Conservation (phyloP, 768 basidiomycete species). For the Tulasnella sp. region DNA sequence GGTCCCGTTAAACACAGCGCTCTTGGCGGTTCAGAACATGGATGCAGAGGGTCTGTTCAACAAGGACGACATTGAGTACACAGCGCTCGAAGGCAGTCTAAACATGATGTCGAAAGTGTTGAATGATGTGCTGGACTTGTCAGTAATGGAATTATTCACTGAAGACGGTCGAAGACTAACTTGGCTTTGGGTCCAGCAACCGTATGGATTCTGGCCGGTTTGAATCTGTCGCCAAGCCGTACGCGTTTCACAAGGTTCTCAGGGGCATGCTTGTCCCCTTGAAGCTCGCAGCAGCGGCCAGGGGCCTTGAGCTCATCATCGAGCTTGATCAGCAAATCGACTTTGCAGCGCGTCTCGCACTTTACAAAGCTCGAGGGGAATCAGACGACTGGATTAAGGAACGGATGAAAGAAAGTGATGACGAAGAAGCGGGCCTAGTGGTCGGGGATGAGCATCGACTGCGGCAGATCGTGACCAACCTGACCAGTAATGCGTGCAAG, state of each 20-base stretch:
- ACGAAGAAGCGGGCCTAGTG: constrained; percentile 22
- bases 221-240: constrained; percentile 32
- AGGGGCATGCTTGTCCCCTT: constrained; percentile 32
- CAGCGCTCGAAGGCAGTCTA: constrained; percentile 32
- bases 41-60: constrained; percentile 28
- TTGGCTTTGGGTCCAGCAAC: constrained; percentile 23
- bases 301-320: constrained; percentile 22
- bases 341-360: constrained; percentile 21
- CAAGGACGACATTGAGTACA: constrained; percentile 36
- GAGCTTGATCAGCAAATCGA: constrained; percentile 25
- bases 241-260: constrained; percentile 35
- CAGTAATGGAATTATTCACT: not conserved
- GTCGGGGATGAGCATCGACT: constrained; percentile 30
- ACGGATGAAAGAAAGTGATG: not conserved
- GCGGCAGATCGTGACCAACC: constrained; percentile 23
- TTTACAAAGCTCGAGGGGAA: constrained; percentile 11
- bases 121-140: constrained; percentile 34
- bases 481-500: constrained; percentile 25
- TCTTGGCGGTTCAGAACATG: constrained; percentile 38
- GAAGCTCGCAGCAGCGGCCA: constrained; percentile 22
- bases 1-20: constrained; percentile 43
- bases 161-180: not conserved
- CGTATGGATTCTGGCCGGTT: constrained; percentile 71
- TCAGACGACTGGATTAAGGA: constrained; percentile 9
- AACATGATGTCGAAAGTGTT: constrained; percentile 36